These are phyloP conservation scores for Fusarium sp. DNA, from an alignment of 2,329 filamentous ascomycete species.

Conservation along the genomic window DNA sequence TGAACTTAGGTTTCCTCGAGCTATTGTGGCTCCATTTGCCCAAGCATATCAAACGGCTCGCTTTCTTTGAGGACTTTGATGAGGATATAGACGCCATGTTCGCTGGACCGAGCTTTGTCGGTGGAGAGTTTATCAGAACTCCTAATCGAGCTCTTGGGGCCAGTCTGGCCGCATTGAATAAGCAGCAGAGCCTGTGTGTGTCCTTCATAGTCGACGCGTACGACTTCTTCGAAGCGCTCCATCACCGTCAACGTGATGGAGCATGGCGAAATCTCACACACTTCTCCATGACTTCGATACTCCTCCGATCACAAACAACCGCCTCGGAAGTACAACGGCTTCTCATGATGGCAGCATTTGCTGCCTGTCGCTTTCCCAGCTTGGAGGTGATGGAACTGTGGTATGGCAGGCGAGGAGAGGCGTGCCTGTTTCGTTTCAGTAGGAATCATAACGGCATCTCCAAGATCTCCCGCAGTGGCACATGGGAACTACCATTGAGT, in stretches of 20 bases:
- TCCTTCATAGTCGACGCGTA: conserved; percentile 47
- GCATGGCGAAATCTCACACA: conserved; percentile 45
- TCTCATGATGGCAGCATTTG: conserved; percentile 7
- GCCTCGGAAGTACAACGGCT: rapidly evolving
- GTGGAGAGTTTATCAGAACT: conserved; percentile 47
- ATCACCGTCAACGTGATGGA: conserved; percentile 30
- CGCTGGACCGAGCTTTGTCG: conserved; percentile 30
- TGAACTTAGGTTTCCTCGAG: not conserved
- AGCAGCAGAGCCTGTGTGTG: conserved; percentile 42
- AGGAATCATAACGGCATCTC: not conserved
- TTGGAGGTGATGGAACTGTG: conserved; percentile 47
- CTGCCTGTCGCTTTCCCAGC: conserved; percentile 40
- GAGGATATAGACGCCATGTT: not conserved
- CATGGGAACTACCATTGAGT: not conserved
- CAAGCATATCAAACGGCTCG: not conserved
- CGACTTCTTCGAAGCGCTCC: conserved; percentile 43
- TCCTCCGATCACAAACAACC: conserved; percentile 44
- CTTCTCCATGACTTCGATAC: conserved; percentile 45
- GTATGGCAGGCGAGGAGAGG: conserved; percentile 43
- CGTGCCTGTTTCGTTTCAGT: conserved; percentile 35
- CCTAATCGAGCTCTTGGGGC: conserved; percentile 33
- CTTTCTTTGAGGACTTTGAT: not conserved
- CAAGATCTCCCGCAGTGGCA: conserved; percentile 16
- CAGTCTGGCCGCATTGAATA: not conserved
- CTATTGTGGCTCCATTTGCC: not conserved